Percentiles rank a stretch among this genome's conserved stretches.
phyloP scores from a whole-genome alignment of 1,284 basidiomycete genomes.

The Rhodotorula sp. region DNA sequence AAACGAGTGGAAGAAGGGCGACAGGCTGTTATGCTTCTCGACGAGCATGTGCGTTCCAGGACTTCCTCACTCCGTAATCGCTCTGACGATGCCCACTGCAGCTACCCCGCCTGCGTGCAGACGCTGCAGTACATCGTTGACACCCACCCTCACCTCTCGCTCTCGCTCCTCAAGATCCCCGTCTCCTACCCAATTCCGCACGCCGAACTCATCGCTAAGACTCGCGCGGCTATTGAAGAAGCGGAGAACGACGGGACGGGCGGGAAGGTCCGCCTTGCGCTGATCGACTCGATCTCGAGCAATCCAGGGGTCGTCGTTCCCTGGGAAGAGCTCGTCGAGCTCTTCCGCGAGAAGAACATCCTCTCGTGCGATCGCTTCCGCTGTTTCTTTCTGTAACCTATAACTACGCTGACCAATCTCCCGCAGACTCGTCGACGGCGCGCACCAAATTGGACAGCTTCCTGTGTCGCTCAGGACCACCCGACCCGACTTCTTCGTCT shows the following conservation, averaged over 20 bases:
- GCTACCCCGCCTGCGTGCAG: conserved; percentile 46
- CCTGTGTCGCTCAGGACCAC: conserved; percentile 40
- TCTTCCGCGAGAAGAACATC: conserved; percentile 43
- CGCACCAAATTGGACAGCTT: conserved; percentile 48
- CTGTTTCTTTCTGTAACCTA: background rate
- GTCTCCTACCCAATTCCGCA: conserved; percentile 45
- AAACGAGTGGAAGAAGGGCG: conserved; percentile 42
- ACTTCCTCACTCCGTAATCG: background rate
- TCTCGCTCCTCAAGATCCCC: conserved; percentile 43
- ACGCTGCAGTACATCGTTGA: conserved; percentile 46
- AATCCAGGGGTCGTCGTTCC: conserved; percentile 48
- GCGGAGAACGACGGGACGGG: conserved; percentile 32
- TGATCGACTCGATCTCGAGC: conserved; percentile 47
- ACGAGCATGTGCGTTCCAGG: conserved; percentile 20
- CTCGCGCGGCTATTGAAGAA: conserved; percentile 30
- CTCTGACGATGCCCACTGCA: conserved; percentile 3
- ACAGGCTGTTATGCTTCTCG: conserved; percentile 42
- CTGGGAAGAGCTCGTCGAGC: conserved; percentile 44
- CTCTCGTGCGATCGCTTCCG: conserved; percentile 22
- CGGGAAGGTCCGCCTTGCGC: conserved; percentile 40
- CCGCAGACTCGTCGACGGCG: conserved; percentile 45
- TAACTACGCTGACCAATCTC: background rate
- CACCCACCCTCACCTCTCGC: conserved; percentile 32
- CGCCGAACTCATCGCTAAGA: conserved; percentile 39
- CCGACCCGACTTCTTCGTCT: conserved; percentile 47